Conservation (phyloP, 2,329 filamentous ascomycete species). For the Zelopaecilomyces penicillatus region DNA sequence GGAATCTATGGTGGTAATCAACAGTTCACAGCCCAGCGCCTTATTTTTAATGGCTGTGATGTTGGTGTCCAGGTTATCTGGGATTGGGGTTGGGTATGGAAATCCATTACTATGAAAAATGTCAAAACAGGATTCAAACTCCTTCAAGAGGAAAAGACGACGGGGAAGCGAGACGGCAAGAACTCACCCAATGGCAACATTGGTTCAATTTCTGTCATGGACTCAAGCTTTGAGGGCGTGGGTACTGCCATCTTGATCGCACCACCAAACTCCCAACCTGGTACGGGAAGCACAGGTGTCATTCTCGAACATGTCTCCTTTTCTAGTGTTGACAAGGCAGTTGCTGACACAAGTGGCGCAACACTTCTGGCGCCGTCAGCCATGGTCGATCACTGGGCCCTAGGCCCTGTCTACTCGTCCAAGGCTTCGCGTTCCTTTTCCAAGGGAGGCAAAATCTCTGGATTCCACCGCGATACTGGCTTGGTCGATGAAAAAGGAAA, state of each 20-base stretch:
- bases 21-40: constrained; percentile 60
- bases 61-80: constrained; percentile 61
- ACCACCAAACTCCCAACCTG: neutral
- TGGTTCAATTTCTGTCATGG: neutral
- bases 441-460: neutral
- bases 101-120: constrained; percentile 10
- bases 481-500: constrained; percentile 2
- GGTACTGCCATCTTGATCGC: neutral
- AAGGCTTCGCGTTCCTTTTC: neutral
- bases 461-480: constrained; percentile 1
- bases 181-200: neutral
- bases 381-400: neutral
- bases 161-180: neutral
- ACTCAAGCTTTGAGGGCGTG: neutral
- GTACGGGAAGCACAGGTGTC: neutral
- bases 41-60: constrained; percentile 56
- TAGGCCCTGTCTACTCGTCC: neutral
- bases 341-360: neutral
- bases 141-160: neutral
- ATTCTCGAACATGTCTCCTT: too few relatives aligned
- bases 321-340: neutral
- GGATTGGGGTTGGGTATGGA: constrained; percentile 61
- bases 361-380: neutral
- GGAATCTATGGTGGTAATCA: constrained; percentile 38
- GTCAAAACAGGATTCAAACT: constrained; percentile 6